Base-by-base conservation (phyloP, 2,329 filamentous ascomycete genomes). In the Neonectria neomacrospora region DNA sequence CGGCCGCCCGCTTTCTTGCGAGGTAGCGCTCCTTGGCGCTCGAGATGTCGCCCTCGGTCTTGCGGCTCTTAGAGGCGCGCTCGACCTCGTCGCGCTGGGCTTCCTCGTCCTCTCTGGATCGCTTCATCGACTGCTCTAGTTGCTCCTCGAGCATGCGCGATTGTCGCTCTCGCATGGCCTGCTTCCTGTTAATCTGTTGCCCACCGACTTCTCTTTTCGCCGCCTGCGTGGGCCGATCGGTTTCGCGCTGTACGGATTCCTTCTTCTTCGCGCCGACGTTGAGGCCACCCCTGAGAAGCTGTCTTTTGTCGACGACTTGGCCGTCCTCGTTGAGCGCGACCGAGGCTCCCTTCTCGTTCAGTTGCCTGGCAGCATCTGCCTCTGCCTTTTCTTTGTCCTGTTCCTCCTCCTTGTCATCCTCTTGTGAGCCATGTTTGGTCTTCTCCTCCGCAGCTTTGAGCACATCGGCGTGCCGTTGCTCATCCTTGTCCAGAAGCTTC, bases 231-330 rank as follows among this genome's bases (percentile, higher is more conserved):
- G 71, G 65, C 10, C 68, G 58, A 16, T 69, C 61, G 0, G 72
- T 63, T 42, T 75, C 74, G 26, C 54, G 66, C 45, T 72, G 71
- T 9, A 57, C 66, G 28, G 60, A 75, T 59, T 84, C 80, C 75
- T 88, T 88, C 69, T 89, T 89, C 75, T 87, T 90, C 0, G 85
- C 81, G 53, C 85, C 85, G 18, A 96, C 80, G 71, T 96, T 96
- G 54, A 96, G 83, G 26, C 92, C 92, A 7, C 91, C 90, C 50
- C 82, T 85, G 7, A 96, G 85, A 9, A 96, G 81, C 75, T 96
- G 90, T n/a, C 92, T 85, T 81, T 94, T 95, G 75, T 96, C 92
- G 26, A 93, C 90, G 2, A 96, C 89, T 74, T 94, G 88, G 0
- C 92, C 92, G 41, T 96, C 92, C 65, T 96, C 92, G 72, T 95